Base-by-base conservation (phyloP, 768 basidiomycete genomes). In the Dacryopinax primogenitus region DNA sequence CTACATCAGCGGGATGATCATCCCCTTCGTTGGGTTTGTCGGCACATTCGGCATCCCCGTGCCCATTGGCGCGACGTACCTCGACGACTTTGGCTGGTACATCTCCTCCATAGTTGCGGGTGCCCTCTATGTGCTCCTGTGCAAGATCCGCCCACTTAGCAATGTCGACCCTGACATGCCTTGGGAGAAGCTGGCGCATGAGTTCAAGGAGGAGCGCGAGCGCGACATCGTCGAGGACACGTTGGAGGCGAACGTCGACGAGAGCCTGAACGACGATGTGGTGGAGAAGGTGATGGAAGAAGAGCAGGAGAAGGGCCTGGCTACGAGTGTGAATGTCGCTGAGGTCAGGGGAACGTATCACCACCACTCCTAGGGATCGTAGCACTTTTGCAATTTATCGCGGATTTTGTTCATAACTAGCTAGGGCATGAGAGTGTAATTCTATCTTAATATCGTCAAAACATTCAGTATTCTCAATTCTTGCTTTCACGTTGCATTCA, bases 21-120 rank as follows among this genome's bases (percentile, higher is more conserved):
- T 91, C 73, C 92, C 92, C 72, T 83, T 88, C 15, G 84, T 88
- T 37, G 90, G 88, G 6, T 92, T 92, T 67, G 85, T 84, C 12
- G 86, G 87, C 63, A 86, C 87, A 11, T 69, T 70, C 64, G 70
- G 68, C 28, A 63, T 63, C n/a, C 64, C 65, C 3, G 68, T 69
- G 1, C 67, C 70, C 26, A 36, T 26, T 28, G 62, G 61, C 1
- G 68, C 68, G n/a, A 61, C 64, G 16, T n/a, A 62, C 23, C 45
- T 69, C 28, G 69, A 68, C 64, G 51, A 65, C 39, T 64, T 69
- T 23, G 68, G 68, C 1, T 70, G 70, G 70, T 64, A 67, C 34
- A 34, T 70, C n/a, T 68, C 67, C 26, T 69, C 68, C 68, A 36
- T 68, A 21, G 62, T 65, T 18, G 41, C 64, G 21, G 45, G 45